Evolutionary conservation across 257 asterid species (phyloP).

Genomic region (Solanum acaule): DNA sequence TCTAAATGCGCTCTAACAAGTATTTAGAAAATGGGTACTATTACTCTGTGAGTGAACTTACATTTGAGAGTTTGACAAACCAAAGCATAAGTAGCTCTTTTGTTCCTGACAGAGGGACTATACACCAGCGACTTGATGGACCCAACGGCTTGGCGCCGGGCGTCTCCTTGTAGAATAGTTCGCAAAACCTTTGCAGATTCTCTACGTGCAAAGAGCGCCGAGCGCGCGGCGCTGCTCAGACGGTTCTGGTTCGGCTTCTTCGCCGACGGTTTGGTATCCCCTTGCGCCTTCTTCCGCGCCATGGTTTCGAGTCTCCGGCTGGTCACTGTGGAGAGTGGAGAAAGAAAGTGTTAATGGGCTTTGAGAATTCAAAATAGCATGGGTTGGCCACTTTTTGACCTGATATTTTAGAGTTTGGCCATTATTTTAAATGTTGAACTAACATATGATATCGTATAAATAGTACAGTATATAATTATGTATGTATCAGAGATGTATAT

Average conservation of each 20-base stretch:
- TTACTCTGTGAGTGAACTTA: constrained; percentile 15
- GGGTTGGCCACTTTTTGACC: not conserved
- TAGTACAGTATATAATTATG: too few relatives aligned
- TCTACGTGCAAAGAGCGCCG: constrained; percentile 85
- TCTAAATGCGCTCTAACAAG: not conserved
- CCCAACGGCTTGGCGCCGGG: constrained; percentile 76
- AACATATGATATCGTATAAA: too few relatives aligned
- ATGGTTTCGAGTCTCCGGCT: constrained; percentile 9
- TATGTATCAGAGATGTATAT: too few relatives aligned
- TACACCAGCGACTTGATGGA: constrained; percentile 82
- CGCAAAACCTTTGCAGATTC: constrained; percentile 93
- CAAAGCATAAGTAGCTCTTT: constrained; percentile 72
- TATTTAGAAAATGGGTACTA: not conserved
- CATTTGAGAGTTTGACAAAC: constrained; percentile 93
- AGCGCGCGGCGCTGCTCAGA: constrained; percentile 53
- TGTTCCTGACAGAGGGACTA: constrained; percentile 77
- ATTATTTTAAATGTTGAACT: too few relatives aligned
- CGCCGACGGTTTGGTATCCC: constrained; percentile 8
- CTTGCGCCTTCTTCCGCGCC: constrained; percentile 39
- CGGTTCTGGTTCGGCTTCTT: constrained; percentile 30
- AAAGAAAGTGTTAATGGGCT: not conserved
- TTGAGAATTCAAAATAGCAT: not conserved
- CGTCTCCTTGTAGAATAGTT: constrained; percentile 74
- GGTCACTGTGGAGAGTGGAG: not conserved
- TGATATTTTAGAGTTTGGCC: not conserved